Evolutionary conservation across 2,329 filamentous ascomycete genomes (phyloP).

Genomic region (Zasmidium angulare): DNA sequence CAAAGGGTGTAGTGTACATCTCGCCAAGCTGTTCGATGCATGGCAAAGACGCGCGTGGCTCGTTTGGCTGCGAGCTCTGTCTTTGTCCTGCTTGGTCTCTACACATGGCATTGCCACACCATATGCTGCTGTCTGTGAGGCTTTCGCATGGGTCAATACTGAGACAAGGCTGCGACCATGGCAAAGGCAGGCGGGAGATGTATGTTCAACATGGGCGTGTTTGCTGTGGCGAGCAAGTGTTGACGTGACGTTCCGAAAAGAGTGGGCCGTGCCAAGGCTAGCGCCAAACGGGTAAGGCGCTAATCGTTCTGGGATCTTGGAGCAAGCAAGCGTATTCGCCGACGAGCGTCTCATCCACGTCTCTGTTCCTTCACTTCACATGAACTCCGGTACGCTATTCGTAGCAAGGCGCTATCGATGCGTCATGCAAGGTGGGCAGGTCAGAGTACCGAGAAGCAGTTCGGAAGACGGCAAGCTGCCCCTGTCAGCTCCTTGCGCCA

Average conservation of each 20-base stretch:
- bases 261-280: too few species aligned
- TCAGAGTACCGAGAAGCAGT: neutral
- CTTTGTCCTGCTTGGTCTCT: neutral
- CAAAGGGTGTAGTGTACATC: slow-evolving; percentile 9
- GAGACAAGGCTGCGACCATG: neutral
- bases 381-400: too few species aligned
- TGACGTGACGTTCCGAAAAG: too few species aligned
- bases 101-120: neutral
- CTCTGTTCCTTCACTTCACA: too few species aligned
- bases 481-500: neutral
- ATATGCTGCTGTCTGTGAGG: neutral
- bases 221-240: too few species aligned
- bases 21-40: slow-evolving; percentile 11
- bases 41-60: slow-evolving; percentile 1
- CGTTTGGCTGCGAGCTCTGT: neutral
- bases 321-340: too few species aligned
- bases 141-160: neutral
- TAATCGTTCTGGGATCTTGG: too few species aligned
- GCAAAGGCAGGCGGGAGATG: too few species aligned
- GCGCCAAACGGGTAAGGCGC: too few species aligned
- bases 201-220: too few species aligned
- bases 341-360: too few species aligned
- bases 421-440: neutral
- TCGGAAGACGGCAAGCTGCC: neutral
- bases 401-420: neutral